Conservation (phyloP, 352 stramenopile genomes). For the Globisporangium spinosum region DNA sequence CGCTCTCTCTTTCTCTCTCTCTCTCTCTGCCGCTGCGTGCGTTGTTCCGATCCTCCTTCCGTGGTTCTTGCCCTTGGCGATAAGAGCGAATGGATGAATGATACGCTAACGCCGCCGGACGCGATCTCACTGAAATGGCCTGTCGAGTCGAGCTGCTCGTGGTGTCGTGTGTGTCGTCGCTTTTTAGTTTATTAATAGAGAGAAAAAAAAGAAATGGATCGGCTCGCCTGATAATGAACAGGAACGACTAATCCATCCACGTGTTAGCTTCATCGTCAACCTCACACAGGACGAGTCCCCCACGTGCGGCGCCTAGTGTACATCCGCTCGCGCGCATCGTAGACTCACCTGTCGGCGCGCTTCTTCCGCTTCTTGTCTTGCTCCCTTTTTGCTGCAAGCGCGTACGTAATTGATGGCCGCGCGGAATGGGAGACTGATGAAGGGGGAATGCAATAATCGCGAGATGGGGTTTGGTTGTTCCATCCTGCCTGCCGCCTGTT, state of each 20-base stretch:
- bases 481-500: conserved; percentile 13
- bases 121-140: neutral
- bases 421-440: neutral
- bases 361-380: neutral
- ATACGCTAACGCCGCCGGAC: neutral
- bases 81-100: neutral
- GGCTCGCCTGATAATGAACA: conserved; percentile 5
- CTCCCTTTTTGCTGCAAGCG: neutral
- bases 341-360: neutral
- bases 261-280: neutral
- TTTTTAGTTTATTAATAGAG: conserved; percentile 6
- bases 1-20: neutral
- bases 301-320: neutral
- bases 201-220: neutral
- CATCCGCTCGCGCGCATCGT: neutral
- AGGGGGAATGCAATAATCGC: neutral
- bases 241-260: neutral
- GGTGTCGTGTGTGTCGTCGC: neutral
- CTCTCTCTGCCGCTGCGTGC: neutral
- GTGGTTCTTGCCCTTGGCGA: neutral
- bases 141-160: neutral
- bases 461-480: conserved; percentile 1
- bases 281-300: neutral
- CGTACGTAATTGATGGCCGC: neutral
- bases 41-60: neutral